A percentile compares a stretch with the other conserved stretches of the same genome.
phyloP scores from a whole-genome alignment of 2,329 filamentous ascomycete genomes.

The Aureobasidium sp. region DNA sequence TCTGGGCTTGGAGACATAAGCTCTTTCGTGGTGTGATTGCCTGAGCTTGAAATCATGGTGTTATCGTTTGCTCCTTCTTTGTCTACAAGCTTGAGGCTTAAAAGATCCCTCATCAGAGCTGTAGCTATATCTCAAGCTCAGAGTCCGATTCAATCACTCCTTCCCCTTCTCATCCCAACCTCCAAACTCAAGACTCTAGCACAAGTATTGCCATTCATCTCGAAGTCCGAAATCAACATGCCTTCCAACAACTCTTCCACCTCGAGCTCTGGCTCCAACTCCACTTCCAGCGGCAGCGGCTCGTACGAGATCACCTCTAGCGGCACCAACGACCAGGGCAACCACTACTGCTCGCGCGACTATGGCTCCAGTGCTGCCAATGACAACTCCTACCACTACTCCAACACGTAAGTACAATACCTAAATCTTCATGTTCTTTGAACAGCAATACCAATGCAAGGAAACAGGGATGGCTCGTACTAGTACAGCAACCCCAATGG shows the following conservation, averaged over 20 bases:
- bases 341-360: conserved; percentile 60
- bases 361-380: conserved; percentile 52
- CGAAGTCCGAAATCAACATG: not conserved
- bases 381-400: conserved; percentile 60
- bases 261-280: conserved; percentile 14
- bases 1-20: not conserved
- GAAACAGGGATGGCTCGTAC: conserved; percentile 52
- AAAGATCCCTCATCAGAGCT: not conserved
- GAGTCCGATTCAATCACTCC: not conserved
- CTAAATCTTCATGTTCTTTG: not conserved
- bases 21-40: not conserved
- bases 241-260: conserved; percentile 12
- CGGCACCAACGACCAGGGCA: conserved; percentile 61
- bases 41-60: not conserved
- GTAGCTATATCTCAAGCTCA: not conserved
- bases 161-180: not conserved
- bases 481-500: conserved; percentile 59
- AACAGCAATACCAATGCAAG: not conserved
- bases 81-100: not conserved
- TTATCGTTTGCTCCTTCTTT: not conserved
- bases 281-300: conserved; percentile 14
- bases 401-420: conserved; percentile 44
- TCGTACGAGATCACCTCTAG: conserved; percentile 35
- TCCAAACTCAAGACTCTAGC: not conserved
- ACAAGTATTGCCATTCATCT: not conserved